Evolutionary conservation across 2,329 filamentous ascomycete genomes (phyloP), one percentile per base, ranked within the genome.

Genomic region (Lachnum nothofagi): DNA sequence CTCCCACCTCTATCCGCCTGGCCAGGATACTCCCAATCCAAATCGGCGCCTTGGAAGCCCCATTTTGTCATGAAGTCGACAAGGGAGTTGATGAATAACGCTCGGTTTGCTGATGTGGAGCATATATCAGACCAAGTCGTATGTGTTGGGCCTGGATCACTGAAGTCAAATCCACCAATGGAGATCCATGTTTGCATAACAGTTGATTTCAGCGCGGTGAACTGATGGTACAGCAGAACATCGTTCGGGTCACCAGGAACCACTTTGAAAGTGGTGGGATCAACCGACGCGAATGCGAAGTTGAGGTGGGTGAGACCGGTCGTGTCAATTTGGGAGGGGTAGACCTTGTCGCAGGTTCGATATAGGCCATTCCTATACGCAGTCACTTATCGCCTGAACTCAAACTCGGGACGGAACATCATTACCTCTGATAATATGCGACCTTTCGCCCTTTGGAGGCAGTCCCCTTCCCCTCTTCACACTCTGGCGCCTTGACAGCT

Each of bases 21-120:
- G 0, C 40, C 68, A 0, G 72, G 72, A 46, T 70, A 74, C 43
- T 76, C 71, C 73, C 72, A 75, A 49, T 75, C 71, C 0, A 76
- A 48, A 46, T 77, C 72, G 2, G 70, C 63, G 2, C 73, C 72
- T 8, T 69, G 59, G 46, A 73, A 73, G 2, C 65, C 65, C 44
- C 67, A 68, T 22, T 49, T 46, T 0, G 53, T 34, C 63, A 72
- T 66, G 51, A 67, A 71, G 1, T 39, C 20, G 20, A 51, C 52
- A 0, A 69, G 43, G 0, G 66, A 70, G 0, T 35, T 27, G 44
- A 75, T 71, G 50, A 75, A 75, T 0, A 55, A 51, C 1, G 62
- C 60, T 5, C 68, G 58, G 38, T 60, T 63, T 2, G 43, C 54
- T 2, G 54, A 27, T 0, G 49, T 58, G 1, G 56, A 50, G 5